phyloP scores from a whole-genome alignment of 495 filamentous ascomycete genomes.

The Platismatia glauca region DNA sequence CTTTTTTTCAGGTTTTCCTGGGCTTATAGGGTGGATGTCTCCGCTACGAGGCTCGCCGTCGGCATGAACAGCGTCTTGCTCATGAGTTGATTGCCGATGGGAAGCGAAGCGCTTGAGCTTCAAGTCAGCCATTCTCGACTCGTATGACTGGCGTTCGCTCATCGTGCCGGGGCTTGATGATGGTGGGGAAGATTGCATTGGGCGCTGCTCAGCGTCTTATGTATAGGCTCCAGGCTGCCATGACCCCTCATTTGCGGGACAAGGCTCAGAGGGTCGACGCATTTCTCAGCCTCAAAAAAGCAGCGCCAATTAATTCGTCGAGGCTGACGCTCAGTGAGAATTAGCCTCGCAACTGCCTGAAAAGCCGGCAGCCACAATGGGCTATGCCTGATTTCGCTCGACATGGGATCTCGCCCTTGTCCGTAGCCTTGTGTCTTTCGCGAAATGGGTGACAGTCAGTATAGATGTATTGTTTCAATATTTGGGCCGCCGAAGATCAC shows the following conservation, averaged over 20 bases:
- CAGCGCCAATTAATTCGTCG: neutral
- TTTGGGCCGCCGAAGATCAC: no score
- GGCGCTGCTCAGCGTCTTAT: neutral
- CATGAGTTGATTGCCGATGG: neutral
- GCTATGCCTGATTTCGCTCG: neutral
- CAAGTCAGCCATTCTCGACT: neutral
- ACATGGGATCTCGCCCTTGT: neutral
- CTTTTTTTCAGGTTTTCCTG: neutral
- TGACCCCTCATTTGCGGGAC: neutral
- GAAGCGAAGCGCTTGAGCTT: neutral
- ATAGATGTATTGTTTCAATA: no score
- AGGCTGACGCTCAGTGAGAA: neutral
- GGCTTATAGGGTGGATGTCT: neutral
- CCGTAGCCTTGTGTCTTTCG: neutral
- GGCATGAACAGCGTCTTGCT: neutral
- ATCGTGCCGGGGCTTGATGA: neutral
- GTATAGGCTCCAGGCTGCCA: conserved; percentile 1
- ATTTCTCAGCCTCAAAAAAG: neutral
- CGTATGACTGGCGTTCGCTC: neutral
- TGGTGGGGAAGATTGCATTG: neutral
- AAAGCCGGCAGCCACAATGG: neutral
- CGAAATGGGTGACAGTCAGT: neutral
- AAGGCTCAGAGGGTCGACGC: neutral
- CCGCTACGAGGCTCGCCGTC: neutral
- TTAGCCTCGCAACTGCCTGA: neutral